Base-by-base conservation (phyloP, 495 filamentous ascomycete genomes). In the Hypoxylon rickii region DNA sequence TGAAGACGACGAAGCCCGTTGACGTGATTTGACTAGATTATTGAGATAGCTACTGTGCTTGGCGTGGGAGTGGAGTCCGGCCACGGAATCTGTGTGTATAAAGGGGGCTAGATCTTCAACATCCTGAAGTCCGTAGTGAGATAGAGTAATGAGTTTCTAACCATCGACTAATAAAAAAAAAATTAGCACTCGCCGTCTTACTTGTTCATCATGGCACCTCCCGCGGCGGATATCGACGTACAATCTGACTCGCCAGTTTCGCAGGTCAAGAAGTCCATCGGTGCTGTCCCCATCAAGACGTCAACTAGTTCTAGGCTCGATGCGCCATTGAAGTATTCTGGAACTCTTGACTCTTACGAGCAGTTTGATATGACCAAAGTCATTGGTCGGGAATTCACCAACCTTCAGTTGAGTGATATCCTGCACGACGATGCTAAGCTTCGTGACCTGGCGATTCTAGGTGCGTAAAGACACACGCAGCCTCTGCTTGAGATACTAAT, bases 231-330 rank as follows among this genome's bases (percentile, higher is more conserved):
- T 47, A 24, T 70, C 44, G 69, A 72, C 20, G 58, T 67, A n/a
- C 44, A 62, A 29, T 50, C 55, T 33, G 45, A 57, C 3, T 50
- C 31, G 50, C 44, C 85, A 42, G 87, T 88, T 67, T 83, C 36
- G 5, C 52, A 48, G 36, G 33, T 15, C 24, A 56, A 62, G 52
- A 62, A 62, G 43, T 51, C 43, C 12, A 38, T 40, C 11, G 46
- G 87, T 10, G 86, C 85, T 1, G 75, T 83, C 0, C 86, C 86
- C 26, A 80, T 82, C 56, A 90, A 90, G 74, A 80, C 82, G 22
- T 87, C 85, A 31, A 86, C 82, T 46, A 89, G 89, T 61, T 92
- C 89, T 59, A 79, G 90, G 17, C 92, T 89, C 5, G 88, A 87
- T 61, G 87, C 86, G 7, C 86, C 89, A 15, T 72, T 92, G 38